phyloP scores from a whole-genome alignment of 495 filamentous ascomycete genomes.

The Trichoderma gamsii region DNA sequence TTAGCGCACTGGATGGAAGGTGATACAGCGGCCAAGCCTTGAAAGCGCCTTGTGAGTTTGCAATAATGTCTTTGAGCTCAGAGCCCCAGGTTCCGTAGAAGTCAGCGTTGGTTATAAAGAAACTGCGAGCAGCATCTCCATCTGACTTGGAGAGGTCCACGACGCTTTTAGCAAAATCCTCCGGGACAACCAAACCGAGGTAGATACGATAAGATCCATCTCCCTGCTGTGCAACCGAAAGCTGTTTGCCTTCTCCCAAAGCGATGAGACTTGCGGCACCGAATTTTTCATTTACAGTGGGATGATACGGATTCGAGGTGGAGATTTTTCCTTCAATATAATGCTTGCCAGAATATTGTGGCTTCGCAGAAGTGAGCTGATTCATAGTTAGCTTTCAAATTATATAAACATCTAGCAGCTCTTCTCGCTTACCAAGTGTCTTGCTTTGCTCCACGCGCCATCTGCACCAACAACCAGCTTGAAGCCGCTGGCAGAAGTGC shows the following conservation, averaged over 20 bases:
- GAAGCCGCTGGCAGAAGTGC: constrained; percentile 21
- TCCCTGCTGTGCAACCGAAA: constrained; percentile 25
- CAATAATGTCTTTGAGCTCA: constrained; percentile 24
- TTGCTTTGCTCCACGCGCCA: constrained; percentile 32
- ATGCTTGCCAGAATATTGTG: constrained; percentile 27
- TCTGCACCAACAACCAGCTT: constrained; percentile 30
- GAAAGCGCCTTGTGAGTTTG: constrained; percentile 23
- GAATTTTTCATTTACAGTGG: constrained; percentile 16
- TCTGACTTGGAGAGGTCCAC: constrained; percentile 18
- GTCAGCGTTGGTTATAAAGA: constrained; percentile 19
- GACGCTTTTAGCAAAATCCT: constrained; percentile 19
- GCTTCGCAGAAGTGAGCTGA: constrained; percentile 23
- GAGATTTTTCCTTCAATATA: constrained; percentile 25
- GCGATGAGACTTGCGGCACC: constrained; percentile 22
- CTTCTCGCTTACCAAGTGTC: constrained; percentile 21
- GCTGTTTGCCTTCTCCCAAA: constrained; percentile 20
- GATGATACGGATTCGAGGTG: constrained; percentile 23
- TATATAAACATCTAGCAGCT: not conserved
- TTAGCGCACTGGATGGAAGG: constrained; percentile 19
- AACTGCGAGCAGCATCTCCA: constrained; percentile 18
- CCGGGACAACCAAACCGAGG: constrained; percentile 22
- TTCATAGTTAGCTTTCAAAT: constrained; percentile 16
- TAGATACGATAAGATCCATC: constrained; percentile 28
- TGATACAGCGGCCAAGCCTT: constrained; percentile 30
- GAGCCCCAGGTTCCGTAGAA: constrained; percentile 26